Percentiles rank a stretch among this genome's conserved stretches.
Evolutionary conservation across 129 eudicot genomes (phyloP).

Genomic region (Heracleum sosnowskyi): DNA sequence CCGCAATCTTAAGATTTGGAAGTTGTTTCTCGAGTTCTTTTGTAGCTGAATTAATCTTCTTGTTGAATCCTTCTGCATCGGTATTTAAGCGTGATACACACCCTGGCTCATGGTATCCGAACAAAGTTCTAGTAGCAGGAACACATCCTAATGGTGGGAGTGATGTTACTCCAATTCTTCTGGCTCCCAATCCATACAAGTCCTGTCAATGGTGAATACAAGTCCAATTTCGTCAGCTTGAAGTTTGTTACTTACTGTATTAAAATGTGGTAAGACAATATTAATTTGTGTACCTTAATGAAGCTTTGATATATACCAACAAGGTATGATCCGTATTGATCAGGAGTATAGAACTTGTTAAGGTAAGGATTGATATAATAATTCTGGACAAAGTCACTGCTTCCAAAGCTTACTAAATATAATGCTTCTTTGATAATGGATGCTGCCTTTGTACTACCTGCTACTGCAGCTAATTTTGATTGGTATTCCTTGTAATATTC

Average conservation of each 20-base stretch:
- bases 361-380: constrained; percentile 58
- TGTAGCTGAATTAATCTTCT: constrained; percentile 53
- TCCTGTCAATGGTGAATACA: constrained; percentile 27
- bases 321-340: constrained; percentile 52
- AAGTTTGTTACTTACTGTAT: not conserved
- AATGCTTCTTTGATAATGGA: constrained; percentile 46
- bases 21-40: constrained; percentile 37
- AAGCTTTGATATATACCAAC: constrained; percentile 44
- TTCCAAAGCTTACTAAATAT: constrained; percentile 44
- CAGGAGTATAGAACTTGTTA: constrained; percentile 52
- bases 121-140: constrained; percentile 64
- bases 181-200: constrained; percentile 69
- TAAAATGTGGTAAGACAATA: not conserved
- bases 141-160: constrained; percentile 88
- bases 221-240: not conserved
- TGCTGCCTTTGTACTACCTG: constrained; percentile 45
- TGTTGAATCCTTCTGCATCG: constrained; percentile 63
- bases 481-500: constrained; percentile 56
- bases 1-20: constrained; percentile 40
- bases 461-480: constrained; percentile 41
- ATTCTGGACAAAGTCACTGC: constrained; percentile 57
- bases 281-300: constrained; percentile 30
- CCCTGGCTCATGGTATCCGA: constrained; percentile 58
- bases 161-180: constrained; percentile 85
- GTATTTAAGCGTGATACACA: constrained; percentile 61